Conservation (phyloP, 164 flowering plant species). For the Berberis vulgaris region DNA sequence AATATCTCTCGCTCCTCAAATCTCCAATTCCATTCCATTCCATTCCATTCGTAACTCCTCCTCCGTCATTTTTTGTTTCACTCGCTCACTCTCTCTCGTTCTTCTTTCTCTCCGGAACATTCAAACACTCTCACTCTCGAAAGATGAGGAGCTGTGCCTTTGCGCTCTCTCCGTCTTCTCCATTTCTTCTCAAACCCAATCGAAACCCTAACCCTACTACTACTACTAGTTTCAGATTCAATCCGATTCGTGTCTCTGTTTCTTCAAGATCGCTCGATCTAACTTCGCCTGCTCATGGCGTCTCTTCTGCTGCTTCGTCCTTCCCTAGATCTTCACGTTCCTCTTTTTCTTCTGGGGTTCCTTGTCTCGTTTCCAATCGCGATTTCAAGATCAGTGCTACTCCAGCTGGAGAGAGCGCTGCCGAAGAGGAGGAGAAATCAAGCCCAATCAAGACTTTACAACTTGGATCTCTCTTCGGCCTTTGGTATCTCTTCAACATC, state of each 20-base stretch:
- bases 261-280: slow-evolving; percentile 20
- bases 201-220: slow-evolving; percentile 6
- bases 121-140: not conserved
- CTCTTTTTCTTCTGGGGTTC: slow-evolving; percentile 15
- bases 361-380: slow-evolving; percentile 15
- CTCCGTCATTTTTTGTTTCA: too few species aligned
- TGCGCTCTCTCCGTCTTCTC: slow-evolving; percentile 24
- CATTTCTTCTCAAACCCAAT: slow-evolving; percentile 19
- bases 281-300: slow-evolving; percentile 16
- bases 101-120: too few species aligned
- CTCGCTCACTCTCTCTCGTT: too few species aligned
- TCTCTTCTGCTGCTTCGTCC: slow-evolving; percentile 1
- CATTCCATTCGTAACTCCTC: too few species aligned
- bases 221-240: slow-evolving; percentile 12
- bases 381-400: slow-evolving; percentile 29
- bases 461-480: slow-evolving; percentile 58
- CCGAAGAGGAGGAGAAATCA: slow-evolving; percentile 21
- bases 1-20: too few species aligned
- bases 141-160: slow-evolving; percentile 48
- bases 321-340: slow-evolving; percentile 14
- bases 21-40: too few species aligned
- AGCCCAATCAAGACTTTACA: slow-evolving; percentile 29
- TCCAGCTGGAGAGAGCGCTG: slow-evolving; percentile 35
- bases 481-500: slow-evolving; percentile 76
- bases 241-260: slow-evolving; percentile 18